A percentile compares a stretch with the other conserved stretches of the same genome.
These are phyloP conservation scores for Tricholoma saponaceum DNA, from an alignment of 768 basidiomycete species.

Conservation along the genomic window DNA sequence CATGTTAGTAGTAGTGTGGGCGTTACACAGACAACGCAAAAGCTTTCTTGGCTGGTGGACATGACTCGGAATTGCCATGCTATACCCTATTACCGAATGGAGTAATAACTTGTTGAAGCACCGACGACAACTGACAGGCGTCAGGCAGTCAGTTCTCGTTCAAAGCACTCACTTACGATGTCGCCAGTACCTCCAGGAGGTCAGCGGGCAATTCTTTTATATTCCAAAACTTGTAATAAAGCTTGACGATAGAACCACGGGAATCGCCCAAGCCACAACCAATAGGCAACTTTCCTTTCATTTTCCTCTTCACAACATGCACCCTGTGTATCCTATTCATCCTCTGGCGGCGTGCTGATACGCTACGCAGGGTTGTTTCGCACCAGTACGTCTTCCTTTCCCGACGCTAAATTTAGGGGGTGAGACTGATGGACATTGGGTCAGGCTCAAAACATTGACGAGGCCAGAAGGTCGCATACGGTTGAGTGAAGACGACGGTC, in stretches of 20 bases:
- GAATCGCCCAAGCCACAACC: constrained; percentile 60
- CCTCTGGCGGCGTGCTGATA: constrained; percentile 58
- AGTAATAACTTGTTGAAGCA: no score
- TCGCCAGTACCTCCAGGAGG: neutral
- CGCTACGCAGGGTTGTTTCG: constrained; percentile 53
- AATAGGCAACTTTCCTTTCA: constrained; percentile 49
- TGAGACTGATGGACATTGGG: neutral
- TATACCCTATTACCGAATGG: no score
- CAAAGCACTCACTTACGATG: neutral
- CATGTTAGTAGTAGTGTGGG: no score
- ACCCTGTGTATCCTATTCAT: constrained; percentile 55
- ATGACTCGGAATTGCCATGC: no score
- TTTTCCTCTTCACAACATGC: constrained; percentile 56
- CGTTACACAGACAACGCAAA: no score
- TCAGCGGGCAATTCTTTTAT: neutral
- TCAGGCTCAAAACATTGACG: constrained; percentile 56
- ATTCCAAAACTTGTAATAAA: neutral
- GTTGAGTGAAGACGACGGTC: constrained; percentile 68
- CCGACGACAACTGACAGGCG: no score
- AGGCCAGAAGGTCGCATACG: constrained; percentile 55
- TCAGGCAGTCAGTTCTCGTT: no score
- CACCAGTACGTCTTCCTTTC: constrained; percentile 44
- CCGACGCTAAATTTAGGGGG: neutral
- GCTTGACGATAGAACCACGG: constrained; percentile 46
- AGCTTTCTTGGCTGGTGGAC: no score